Evolutionary conservation across 192 early-diverging fungal species (phyloP).

Genomic region (Coemansia sp.): DNA sequence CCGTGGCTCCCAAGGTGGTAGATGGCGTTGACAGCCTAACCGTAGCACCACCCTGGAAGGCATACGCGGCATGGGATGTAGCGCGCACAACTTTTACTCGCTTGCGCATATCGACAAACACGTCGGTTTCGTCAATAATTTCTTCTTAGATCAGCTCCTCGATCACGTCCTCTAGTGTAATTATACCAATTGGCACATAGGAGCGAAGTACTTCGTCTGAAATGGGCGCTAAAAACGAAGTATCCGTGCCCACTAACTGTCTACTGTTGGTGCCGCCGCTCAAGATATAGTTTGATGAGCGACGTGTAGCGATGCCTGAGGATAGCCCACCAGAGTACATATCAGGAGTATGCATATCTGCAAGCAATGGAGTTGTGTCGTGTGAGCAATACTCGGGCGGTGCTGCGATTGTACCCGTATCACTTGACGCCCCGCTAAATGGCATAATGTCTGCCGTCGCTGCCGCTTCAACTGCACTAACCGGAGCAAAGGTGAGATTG

Average conservation of each 20-base stretch:
- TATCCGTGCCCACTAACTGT: conserved; percentile 18
- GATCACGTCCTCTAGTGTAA: conserved; percentile 82
- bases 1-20: neutral
- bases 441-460: neutral
- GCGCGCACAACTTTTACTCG: conserved; percentile 49
- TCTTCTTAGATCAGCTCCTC: conserved; percentile 84
- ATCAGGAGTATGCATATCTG: neutral
- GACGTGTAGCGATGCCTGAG: neutral
- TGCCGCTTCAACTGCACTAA: neutral
- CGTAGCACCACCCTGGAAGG: neutral
- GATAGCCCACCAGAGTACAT: neutral
- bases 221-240: neutral
- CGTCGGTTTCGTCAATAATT: conserved; percentile 82
- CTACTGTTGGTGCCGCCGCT: neutral
- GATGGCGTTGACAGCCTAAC: neutral
- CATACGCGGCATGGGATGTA: neutral
- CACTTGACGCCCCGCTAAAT: conserved; percentile 4
- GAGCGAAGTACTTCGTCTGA: conserved; percentile 45
- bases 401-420: neutral
- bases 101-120: conserved; percentile 55
- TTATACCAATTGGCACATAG: conserved; percentile 64
- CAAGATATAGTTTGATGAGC: conserved; percentile 15
- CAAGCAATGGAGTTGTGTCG: conserved; percentile 5
- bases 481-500: neutral
- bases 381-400: neutral